A percentile compares a stretch with the other conserved stretches of the same genome.
These are phyloP conservation scores for Cardamine resedifolia DNA, from an alignment of 345 rosid species.

Conservation along the genomic window DNA sequence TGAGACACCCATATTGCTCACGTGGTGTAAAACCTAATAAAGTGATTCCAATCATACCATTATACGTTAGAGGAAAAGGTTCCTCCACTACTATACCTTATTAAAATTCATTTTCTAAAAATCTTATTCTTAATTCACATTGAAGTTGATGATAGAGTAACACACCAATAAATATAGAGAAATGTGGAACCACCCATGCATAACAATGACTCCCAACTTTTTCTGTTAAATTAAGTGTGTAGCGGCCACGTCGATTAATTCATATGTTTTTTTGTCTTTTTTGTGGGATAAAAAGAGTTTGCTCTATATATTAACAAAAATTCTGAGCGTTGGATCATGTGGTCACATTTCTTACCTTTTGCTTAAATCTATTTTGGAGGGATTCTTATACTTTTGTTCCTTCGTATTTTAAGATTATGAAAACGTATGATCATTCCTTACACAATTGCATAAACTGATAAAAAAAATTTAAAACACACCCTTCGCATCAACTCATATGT, in stretches of 20 bases:
- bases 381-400: slow-evolving; percentile 22
- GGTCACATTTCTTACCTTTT: slow-evolving; percentile 26
- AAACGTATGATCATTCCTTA: background rate
- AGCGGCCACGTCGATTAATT: slow-evolving; percentile 9
- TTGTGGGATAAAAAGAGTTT: background rate
- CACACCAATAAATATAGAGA: background rate
- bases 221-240: background rate
- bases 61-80: background rate
- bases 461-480: background rate
- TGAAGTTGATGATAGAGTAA: background rate
- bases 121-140: background rate
- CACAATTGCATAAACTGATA: background rate
- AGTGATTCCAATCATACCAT: background rate
- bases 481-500: background rate
- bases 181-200: background rate
- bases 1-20: slow-evolving; percentile 2
- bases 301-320: background rate
- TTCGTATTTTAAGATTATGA: background rate
- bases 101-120: background rate
- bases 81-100: background rate
- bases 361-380: slow-evolving; percentile 30
- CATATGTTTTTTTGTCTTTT: background rate
- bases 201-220: background rate
- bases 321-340: slow-evolving; percentile 5
- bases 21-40: slow-evolving; percentile 8